Percentiles rank a stretch among this genome's conserved stretches.
Evolutionary conservation across 2,329 filamentous ascomycete genomes (phyloP).

Genomic region (Pseudogymnoascus sp.): DNA sequence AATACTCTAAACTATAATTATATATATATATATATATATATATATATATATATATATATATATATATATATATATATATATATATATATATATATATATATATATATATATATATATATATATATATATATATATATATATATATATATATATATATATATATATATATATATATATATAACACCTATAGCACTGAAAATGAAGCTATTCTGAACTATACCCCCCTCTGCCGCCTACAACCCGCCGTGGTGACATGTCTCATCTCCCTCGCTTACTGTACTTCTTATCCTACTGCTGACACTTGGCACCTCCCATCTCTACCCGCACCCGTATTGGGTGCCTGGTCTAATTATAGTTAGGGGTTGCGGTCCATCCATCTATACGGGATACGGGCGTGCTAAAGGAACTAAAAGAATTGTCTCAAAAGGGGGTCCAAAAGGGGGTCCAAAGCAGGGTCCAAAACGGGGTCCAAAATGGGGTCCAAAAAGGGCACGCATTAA

Average conservation of each 20-base stretch:
- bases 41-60: too few species aligned
- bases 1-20: not conserved
- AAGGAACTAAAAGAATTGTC: not conserved
- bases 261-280: not conserved
- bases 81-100: too few species aligned
- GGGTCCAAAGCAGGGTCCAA: too few species aligned
- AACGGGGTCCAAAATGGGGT: too few species aligned
- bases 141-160: too few species aligned
- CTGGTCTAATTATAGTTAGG: not conserved
- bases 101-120: too few species aligned
- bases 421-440: not conserved
- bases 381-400: not conserved
- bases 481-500: not conserved
- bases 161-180: too few species aligned
- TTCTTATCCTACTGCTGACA: not conserved
- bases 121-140: too few species aligned
- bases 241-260: not conserved
- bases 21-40: not conserved
- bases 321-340: not conserved
- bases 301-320: not conserved
- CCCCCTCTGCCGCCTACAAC: not conserved
- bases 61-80: too few species aligned
- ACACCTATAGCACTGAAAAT: too few species aligned
- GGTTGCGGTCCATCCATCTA: not conserved
- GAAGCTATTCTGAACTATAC: not conserved